phyloP scores from a whole-genome alignment of 352 stramenopile species.

The Globisporangium polare region DNA sequence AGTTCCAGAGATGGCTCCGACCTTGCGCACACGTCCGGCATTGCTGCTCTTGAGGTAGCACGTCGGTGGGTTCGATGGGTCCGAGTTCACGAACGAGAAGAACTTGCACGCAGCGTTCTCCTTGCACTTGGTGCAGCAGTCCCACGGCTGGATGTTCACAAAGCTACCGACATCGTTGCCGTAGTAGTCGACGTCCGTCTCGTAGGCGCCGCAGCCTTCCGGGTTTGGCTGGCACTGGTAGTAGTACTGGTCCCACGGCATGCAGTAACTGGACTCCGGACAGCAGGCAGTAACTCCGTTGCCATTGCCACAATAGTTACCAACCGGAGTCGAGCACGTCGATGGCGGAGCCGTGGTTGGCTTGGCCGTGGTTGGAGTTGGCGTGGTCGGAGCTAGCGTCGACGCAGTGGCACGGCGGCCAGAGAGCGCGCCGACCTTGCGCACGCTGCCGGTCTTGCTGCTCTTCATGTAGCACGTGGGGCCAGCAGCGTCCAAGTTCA shows the following conservation, averaged over 20 bases:
- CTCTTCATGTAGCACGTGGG: constrained; percentile 50
- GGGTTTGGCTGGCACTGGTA: constrained; percentile 46
- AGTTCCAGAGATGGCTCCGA: constrained; percentile 7
- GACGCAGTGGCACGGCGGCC: too few species aligned
- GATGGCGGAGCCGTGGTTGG: background rate
- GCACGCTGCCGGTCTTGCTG: constrained; percentile 15
- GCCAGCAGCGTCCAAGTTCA: constrained; percentile 31
- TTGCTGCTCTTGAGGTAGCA: constrained; percentile 35
- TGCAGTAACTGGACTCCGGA: constrained; percentile 28
- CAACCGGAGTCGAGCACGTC: constrained; percentile 8
- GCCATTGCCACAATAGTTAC: constrained; percentile 37
- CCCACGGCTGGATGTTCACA: constrained; percentile 25
- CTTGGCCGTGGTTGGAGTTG: background rate
- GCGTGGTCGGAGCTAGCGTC: background rate
- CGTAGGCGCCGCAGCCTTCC: constrained; percentile 26
- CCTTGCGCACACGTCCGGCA: background rate
- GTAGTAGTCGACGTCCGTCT: constrained; percentile 48
- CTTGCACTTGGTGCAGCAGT: constrained; percentile 31
- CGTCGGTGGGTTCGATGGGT: constrained; percentile 4
- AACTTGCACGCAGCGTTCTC: constrained; percentile 24
- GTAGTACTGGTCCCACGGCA: constrained; percentile 45
- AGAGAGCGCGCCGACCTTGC: constrained; percentile 27
- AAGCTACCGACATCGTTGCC: constrained; percentile 35
- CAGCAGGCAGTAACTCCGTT: constrained; percentile 30
- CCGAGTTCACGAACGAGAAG: constrained; percentile 29